Evolutionary conservation across 2,329 filamentous ascomycete species (phyloP).

Genomic region (Onygenales sp.): DNA sequence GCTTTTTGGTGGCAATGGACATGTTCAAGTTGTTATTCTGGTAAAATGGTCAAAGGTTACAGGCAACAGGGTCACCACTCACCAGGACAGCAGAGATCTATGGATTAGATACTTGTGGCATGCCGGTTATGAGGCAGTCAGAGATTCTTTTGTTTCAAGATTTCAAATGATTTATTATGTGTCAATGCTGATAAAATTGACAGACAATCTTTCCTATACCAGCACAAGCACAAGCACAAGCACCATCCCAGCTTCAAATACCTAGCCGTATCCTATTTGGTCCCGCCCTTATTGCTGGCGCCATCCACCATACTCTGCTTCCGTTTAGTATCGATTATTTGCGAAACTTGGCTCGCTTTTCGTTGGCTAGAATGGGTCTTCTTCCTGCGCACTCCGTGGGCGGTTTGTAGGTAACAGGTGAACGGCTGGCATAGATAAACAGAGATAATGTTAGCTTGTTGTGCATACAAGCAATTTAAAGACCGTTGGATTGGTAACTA

Average conservation of each 20-base stretch:
- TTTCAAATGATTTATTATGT: background rate
- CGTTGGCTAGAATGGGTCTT: background rate
- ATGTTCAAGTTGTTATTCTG: background rate
- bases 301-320: background rate
- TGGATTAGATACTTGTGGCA: background rate
- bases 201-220: background rate
- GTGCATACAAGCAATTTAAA: too few relatives aligned
- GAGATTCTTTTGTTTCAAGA: background rate
- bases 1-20: conserved; percentile 6
- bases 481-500: too few relatives aligned
- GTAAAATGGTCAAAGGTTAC: background rate
- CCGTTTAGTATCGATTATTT: background rate
- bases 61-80: background rate
- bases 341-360: background rate
- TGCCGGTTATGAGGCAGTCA: background rate
- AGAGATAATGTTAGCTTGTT: too few relatives aligned
- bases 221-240: background rate
- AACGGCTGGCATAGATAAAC: too few relatives aligned
- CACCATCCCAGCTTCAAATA: background rate
- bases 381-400: background rate
- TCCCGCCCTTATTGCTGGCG: background rate
- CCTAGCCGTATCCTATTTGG: background rate
- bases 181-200: background rate
- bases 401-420: too few relatives aligned
- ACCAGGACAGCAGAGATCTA: background rate